These are phyloP conservation scores for Tetrapyrgos nigripes DNA, from an alignment of 1,284 basidiomycete genomes.

Conservation along the genomic window DNA sequence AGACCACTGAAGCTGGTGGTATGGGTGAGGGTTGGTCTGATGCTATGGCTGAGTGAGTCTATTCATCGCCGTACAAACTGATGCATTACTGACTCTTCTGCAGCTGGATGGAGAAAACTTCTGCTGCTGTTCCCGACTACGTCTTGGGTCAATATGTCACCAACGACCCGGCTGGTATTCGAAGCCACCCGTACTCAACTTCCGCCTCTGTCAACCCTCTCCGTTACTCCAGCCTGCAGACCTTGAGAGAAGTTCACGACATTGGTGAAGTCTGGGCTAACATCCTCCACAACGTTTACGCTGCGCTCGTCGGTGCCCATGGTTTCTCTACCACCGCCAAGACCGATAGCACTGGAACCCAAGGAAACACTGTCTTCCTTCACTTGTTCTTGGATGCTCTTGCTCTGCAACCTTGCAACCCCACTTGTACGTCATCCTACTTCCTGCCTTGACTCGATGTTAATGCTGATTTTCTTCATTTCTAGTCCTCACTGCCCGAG, in stretches of 20 bases:
- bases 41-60: constrained; percentile 52
- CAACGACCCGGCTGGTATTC: constrained; percentile 28
- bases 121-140: constrained; percentile 42
- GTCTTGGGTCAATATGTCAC: constrained; percentile 45
- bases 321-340: constrained; percentile 47
- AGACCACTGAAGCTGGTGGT: constrained; percentile 54
- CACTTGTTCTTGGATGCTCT: constrained; percentile 58
- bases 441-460: not conserved
- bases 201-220: constrained; percentile 12
- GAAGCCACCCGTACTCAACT: constrained; percentile 22
- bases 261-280: too few species aligned
- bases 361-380: constrained; percentile 54
- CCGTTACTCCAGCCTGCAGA: constrained; percentile 7
- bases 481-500: constrained; percentile 39
- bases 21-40: constrained; percentile 62
- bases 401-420: constrained; percentile 57
- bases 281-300: too few species aligned
- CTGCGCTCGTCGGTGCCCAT: constrained; percentile 50
- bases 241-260: constrained; percentile 12
- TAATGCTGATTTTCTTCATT: constrained; percentile 25
- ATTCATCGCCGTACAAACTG: not conserved
- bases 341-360: constrained; percentile 48
- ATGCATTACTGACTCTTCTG: constrained; percentile 19
- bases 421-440: constrained; percentile 43
- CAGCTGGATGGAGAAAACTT: constrained; percentile 46